Conservation (phyloP, 345 rosid species). For the Tarenaya hassleriana region DNA sequence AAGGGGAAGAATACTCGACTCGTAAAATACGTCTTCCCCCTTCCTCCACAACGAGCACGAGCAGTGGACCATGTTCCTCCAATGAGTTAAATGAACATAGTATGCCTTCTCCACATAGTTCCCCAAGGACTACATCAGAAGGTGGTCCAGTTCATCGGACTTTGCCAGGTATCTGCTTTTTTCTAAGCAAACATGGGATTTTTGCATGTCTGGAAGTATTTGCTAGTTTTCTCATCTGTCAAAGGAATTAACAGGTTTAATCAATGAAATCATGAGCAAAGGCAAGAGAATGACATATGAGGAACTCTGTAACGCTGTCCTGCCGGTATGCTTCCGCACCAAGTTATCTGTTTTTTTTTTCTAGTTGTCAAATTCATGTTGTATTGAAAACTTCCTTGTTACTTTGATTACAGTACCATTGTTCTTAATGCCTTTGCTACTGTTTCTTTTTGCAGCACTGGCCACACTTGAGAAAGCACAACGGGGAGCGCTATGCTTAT, state of each 20-base stretch:
- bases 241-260: slow-evolving; percentile 42
- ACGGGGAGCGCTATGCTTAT: slow-evolving; percentile 97
- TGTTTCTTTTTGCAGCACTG: slow-evolving; percentile 66
- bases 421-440: slow-evolving; percentile 32
- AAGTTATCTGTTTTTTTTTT: not conserved
- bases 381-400: slow-evolving; percentile 8
- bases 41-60: slow-evolving; percentile 49
- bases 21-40: slow-evolving; percentile 34
- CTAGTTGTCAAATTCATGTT: not conserved
- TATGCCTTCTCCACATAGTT: slow-evolving; percentile 48
- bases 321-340: slow-evolving; percentile 73
- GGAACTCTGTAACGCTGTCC: slow-evolving; percentile 90
- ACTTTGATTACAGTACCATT: too few relatives aligned
- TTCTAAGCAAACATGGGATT: not conserved
- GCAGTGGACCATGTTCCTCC: slow-evolving; percentile 79
- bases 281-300: slow-evolving; percentile 89
- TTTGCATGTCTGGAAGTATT: not conserved
- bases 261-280: slow-evolving; percentile 91
- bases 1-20: slow-evolving; percentile 41
- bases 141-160: slow-evolving; percentile 58
- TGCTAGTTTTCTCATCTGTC: not conserved
- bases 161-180: slow-evolving; percentile 52
- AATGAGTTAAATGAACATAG: slow-evolving; percentile 57
- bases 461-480: slow-evolving; percentile 94
- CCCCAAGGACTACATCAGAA: slow-evolving; percentile 50